Conservation (phyloP, 345 rosid species). For the Aquilaria malaccensis region DNA sequence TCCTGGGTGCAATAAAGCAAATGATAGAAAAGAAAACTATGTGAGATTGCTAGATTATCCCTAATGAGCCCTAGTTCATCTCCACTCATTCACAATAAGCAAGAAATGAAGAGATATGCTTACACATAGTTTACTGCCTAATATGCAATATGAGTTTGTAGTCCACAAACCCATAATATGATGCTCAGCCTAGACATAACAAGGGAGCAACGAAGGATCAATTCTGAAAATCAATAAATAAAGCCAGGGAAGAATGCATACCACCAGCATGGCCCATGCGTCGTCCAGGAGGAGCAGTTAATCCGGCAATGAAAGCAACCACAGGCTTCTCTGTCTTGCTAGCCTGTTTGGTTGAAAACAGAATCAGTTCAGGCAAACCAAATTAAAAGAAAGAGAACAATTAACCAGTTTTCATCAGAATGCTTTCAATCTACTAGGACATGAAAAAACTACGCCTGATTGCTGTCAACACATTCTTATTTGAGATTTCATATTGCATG, state of each 20-base stretch:
- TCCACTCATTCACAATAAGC: neutral
- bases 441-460: neutral
- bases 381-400: neutral
- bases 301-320: conserved; percentile 90
- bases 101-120: neutral
- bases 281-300: conserved; percentile 87
- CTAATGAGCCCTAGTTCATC: too few relatives aligned
- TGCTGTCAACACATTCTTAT: neutral
- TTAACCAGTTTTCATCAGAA: too few relatives aligned
- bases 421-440: neutral
- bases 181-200: too few relatives aligned
- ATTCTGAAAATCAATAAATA: neutral
- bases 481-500: too few relatives aligned
- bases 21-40: too few relatives aligned
- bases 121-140: neutral
- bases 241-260: conserved; percentile 16
- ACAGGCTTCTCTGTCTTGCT: conserved; percentile 82
- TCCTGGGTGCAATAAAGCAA: too few relatives aligned
- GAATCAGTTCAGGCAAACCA: neutral
- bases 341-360: conserved; percentile 42
- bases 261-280: conserved; percentile 99
- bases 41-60: too few relatives aligned
- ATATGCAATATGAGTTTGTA: neutral
- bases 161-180: too few relatives aligned
- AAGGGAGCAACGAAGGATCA: too few relatives aligned